phyloP scores from a whole-genome alignment of 176 grass and related monocot species.

The Rhipidocladum racemiflorum region DNA sequence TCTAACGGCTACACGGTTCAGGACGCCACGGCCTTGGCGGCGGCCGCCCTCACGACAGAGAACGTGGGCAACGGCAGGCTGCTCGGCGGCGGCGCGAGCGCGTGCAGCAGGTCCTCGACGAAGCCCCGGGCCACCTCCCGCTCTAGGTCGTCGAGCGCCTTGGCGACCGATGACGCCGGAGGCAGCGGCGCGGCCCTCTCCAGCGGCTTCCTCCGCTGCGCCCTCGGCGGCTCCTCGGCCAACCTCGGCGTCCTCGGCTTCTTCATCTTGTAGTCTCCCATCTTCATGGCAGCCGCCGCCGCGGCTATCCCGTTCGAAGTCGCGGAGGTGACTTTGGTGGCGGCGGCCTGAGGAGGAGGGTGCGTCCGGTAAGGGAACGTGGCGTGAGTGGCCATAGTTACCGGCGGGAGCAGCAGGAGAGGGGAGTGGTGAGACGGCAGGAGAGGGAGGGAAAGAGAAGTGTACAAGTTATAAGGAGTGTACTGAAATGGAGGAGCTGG shows the following conservation, averaged over 20 bases:
- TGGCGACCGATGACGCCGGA: not conserved
- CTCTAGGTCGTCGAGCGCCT: constrained; percentile 51
- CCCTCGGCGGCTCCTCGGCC: not conserved
- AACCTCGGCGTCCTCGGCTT: constrained; percentile 26
- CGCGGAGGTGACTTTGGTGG: not conserved
- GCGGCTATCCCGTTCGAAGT: not conserved
- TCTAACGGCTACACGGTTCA: constrained; percentile 23
- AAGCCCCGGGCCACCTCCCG: constrained; percentile 29
- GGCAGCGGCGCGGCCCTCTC: constrained; percentile 40
- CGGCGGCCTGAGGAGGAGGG: not conserved
- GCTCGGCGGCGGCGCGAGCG: constrained; percentile 52
- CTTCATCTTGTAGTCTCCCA: constrained; percentile 28
- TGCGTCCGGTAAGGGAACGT: not conserved
- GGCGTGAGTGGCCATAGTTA: not conserved
- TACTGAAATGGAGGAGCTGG: not conserved
- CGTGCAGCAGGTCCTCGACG: constrained; percentile 42
- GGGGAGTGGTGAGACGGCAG: constrained; percentile 23
- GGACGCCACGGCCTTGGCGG: not conserved
- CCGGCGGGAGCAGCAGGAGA: constrained; percentile 27
- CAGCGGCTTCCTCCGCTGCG: constrained; percentile 36
- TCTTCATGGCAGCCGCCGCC: not conserved
- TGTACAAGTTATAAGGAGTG: not conserved
- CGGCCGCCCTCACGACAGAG: constrained; percentile 25
- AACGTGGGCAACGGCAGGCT: constrained; percentile 57
- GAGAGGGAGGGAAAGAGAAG: constrained; percentile 26